Conservation (phyloP, 2,329 filamentous ascomycete species). For the Aspergillus sp. region DNA sequence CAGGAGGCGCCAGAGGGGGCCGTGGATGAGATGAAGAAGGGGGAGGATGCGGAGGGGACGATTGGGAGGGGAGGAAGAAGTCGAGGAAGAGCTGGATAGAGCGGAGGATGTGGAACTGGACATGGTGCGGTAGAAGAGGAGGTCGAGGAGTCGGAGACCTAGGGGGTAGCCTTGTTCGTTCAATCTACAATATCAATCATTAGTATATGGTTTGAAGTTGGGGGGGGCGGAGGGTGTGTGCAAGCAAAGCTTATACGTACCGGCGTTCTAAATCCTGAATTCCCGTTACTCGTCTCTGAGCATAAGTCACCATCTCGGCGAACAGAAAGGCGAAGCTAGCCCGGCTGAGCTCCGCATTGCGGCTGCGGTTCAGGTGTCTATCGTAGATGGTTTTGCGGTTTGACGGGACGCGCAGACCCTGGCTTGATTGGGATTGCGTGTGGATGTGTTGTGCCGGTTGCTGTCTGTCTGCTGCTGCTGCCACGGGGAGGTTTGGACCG, state of each 20-base stretch:
- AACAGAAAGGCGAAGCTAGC: constrained; percentile 96
- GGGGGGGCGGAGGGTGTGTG: not conserved
- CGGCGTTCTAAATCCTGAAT: constrained; percentile 92
- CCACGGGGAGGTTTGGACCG: constrained; percentile 22
- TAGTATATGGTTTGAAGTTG: not conserved
- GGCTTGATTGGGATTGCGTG: constrained; percentile 47
- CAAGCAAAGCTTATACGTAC: constrained; percentile 50
- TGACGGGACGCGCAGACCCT: constrained; percentile 78
- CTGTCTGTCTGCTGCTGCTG: constrained; percentile 22
- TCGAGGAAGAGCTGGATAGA: constrained; percentile 79
- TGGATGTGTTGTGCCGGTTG: constrained; percentile 48
- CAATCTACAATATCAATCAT: constrained; percentile 56
- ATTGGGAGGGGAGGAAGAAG: constrained; percentile 65
- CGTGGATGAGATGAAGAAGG: constrained; percentile 93
- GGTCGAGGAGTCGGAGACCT: constrained; percentile 90
- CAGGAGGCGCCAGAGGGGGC: constrained; percentile 86
- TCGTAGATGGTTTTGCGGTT: constrained; percentile 98
- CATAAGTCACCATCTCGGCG: constrained; percentile 93
- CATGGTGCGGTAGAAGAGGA: constrained; percentile 81
- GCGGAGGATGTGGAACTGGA: constrained; percentile 82
- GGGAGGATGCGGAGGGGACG: constrained; percentile 86
- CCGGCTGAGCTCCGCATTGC: constrained; percentile 85
- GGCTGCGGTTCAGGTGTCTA: constrained; percentile 85
- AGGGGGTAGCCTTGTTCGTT: constrained; percentile 92
- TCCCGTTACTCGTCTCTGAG: constrained; percentile 83